A percentile compares a stretch with the other conserved stretches of the same genome.
phyloP scores from a whole-genome alignment of 768 basidiomycete genomes.

The Piloderma croceum region DNA sequence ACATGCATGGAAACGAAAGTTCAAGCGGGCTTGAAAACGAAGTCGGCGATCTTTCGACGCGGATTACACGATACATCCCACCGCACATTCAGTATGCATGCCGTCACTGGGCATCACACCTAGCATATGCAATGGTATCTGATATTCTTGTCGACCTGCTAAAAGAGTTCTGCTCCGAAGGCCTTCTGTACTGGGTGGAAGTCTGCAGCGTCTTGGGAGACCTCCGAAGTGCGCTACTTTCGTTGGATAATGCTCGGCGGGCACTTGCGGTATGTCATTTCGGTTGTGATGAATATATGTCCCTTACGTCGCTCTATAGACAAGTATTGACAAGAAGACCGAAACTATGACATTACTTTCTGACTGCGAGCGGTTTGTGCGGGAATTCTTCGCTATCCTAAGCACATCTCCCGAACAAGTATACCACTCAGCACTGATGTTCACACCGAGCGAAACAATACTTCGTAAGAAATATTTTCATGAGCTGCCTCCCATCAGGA shows the following conservation, averaged over 20 bases:
- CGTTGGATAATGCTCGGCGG: background rate
- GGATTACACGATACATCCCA: conserved; percentile 7
- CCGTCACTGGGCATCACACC: conserved; percentile 17
- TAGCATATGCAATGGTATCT: too few species aligned
- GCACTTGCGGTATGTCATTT: conserved; percentile 6
- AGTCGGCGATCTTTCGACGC: conserved; percentile 15
- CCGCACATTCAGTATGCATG: conserved; percentile 16
- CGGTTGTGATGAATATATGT: too few species aligned
- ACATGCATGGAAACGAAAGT: too few species aligned
- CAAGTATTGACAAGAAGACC: too few species aligned
- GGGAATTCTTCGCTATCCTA: conserved; percentile 9
- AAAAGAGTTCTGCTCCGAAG: conserved; percentile 9
- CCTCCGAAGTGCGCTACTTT: conserved; percentile 2
- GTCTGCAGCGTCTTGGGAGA: too few species aligned
- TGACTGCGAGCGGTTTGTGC: too few species aligned
- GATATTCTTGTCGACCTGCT: conserved; percentile 3
- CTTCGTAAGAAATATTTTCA: too few species aligned
- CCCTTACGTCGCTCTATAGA: too few species aligned
- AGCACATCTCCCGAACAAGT: conserved; percentile 10
- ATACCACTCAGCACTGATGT: too few species aligned
- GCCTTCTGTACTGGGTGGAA: conserved; percentile 19
- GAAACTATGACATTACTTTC: conserved; percentile 4
- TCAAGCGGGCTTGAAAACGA: too few species aligned
- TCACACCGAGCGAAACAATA: too few species aligned
- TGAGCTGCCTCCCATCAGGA: too few species aligned